Evolutionary conservation across 305 asterid species (phyloP).

Genomic region (Salvia sclarea): DNA sequence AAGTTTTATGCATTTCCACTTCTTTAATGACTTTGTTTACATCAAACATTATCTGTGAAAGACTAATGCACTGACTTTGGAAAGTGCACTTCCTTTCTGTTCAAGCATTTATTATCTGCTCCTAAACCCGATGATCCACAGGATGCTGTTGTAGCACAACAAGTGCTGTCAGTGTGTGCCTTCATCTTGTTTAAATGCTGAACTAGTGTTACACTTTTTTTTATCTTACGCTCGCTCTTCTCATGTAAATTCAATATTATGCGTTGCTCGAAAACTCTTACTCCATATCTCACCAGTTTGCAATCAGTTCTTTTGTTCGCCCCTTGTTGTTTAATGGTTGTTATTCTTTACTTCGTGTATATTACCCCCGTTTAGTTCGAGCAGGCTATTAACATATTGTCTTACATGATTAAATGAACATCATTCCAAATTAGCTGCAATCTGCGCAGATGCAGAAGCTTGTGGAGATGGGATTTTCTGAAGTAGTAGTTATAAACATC

Average conservation of each 20-base stretch:
- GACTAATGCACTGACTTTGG: conserved; percentile 88
- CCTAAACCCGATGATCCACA: conserved; percentile 97
- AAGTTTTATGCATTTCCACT: conserved; percentile 18
- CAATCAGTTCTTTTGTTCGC: background rate
- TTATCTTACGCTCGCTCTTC: background rate
- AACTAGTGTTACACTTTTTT: background rate
- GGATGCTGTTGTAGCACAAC: conserved; percentile 95
- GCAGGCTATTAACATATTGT: too few species aligned
- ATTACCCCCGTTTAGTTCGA: background rate
- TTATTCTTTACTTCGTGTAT: background rate
- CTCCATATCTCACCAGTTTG: background rate
- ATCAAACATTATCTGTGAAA: conserved; percentile 78
- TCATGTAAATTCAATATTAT: background rate
- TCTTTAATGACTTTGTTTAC: conserved; percentile 30
- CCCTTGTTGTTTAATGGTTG: conserved; percentile 17
- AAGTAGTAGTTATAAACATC: too few species aligned
- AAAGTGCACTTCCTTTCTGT: conserved; percentile 91
- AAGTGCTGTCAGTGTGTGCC: conserved; percentile 45
- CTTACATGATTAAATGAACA: background rate
- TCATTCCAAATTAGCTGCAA: background rate
- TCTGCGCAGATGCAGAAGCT: conserved; percentile 70
- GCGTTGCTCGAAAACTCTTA: background rate
- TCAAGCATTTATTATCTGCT: conserved; percentile 87
- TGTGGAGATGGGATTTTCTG: conserved; percentile 94
- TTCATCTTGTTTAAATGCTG: background rate